These are phyloP conservation scores for Fusarium scirpi DNA, from an alignment of 2,329 filamentous ascomycete species.

Conservation along the genomic window DNA sequence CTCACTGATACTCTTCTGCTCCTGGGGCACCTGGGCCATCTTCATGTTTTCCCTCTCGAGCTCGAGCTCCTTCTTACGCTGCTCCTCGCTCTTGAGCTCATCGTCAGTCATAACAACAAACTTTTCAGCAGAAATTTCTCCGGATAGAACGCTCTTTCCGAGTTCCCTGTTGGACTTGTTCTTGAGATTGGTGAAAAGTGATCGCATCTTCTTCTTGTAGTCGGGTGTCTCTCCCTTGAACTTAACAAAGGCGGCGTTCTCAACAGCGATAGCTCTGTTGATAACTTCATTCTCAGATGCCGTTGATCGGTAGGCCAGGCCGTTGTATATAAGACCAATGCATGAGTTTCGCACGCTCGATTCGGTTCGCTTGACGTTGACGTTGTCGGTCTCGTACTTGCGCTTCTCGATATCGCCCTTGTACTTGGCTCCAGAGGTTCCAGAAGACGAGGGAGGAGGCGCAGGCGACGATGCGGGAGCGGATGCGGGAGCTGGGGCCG, in stretches of 20 bases:
- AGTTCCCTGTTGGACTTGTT: constrained; percentile 87
- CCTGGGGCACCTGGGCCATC: constrained; percentile 93
- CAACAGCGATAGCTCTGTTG: constrained; percentile 82
- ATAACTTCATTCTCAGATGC: constrained; percentile 79
- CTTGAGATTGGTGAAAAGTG: constrained; percentile 94
- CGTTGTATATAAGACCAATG: constrained; percentile 93
- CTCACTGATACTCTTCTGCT: constrained; percentile 89
- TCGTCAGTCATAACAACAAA: constrained; percentile 92
- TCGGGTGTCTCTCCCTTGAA: constrained; percentile 77
- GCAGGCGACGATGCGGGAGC: constrained; percentile 66
- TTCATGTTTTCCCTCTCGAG: constrained; percentile 95
- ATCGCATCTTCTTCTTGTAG: constrained; percentile 91
- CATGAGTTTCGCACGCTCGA: constrained; percentile 82
- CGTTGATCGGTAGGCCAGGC: constrained; percentile 77
- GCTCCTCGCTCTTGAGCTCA: constrained; percentile 89
- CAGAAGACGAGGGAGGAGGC: constrained; percentile 56
- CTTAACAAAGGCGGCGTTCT: constrained; percentile 78
- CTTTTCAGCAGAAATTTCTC: constrained; percentile 75
- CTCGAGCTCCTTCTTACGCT: constrained; percentile 78
- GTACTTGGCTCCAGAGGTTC: constrained; percentile 62
- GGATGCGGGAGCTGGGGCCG: constrained; percentile 61
- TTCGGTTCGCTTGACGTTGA: constrained; percentile 81
- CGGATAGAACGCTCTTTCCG: constrained; percentile 78
- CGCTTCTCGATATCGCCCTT: constrained; percentile 81
- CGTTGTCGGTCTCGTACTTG: constrained; percentile 82